Percentiles rank a stretch among this genome's conserved stretches.
phyloP scores from a whole-genome alignment of 768 basidiomycete species.

The Gloeostereum incarnatum region DNA sequence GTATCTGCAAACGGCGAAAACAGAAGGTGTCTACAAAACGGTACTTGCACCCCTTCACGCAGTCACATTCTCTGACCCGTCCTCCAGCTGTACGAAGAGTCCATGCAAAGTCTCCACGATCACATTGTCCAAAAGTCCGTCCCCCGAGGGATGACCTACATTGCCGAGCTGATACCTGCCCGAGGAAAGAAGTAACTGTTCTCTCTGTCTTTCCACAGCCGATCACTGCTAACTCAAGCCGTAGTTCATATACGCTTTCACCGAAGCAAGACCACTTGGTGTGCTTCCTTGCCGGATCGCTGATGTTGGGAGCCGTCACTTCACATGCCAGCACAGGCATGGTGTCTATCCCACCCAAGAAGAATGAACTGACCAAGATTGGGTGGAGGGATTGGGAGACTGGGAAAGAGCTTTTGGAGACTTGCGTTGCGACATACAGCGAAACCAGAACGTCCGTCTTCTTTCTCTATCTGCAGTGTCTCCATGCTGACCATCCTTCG shows the following conservation, averaged over 20 bases:
- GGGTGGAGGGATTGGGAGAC: constrained; percentile 57
- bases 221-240: not conserved
- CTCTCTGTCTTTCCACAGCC: constrained; percentile 19
- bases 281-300: constrained; percentile 71
- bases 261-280: constrained; percentile 79
- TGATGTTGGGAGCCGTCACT: constrained; percentile 63
- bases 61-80: not conserved
- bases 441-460: constrained; percentile 47
- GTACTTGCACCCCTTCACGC: constrained; percentile 9
- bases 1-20: constrained; percentile 50
- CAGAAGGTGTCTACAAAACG: constrained; percentile 46
- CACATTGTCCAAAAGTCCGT: constrained; percentile 47
- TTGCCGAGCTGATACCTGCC: constrained; percentile 52
- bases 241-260: constrained; percentile 41
- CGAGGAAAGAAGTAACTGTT: constrained; percentile 16
- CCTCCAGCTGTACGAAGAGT: constrained; percentile 59
- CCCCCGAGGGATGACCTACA: constrained; percentile 43
- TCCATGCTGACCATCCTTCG: not conserved
- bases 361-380: constrained; percentile 30
- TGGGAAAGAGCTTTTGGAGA: constrained; percentile 56
- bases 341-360: constrained; percentile 43
- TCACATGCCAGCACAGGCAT: constrained; percentile 26
- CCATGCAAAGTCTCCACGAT: constrained; percentile 60
- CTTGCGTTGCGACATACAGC: constrained; percentile 63
- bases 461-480: not conserved